Base-by-base conservation (phyloP, 441 rosid species). In the Euphorbia corollata region DNA sequence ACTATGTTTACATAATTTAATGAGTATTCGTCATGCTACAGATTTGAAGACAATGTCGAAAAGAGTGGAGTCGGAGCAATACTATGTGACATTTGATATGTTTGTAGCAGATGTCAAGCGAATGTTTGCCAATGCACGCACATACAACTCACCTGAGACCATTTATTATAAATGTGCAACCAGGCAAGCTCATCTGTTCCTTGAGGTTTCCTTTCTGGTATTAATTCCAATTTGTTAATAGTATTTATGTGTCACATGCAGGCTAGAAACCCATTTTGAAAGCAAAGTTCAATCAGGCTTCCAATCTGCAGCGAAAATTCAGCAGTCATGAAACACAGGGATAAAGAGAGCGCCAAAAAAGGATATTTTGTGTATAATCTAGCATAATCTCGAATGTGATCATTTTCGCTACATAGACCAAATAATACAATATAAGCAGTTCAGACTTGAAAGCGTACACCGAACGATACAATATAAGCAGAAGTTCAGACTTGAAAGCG, bases 11-110 rank as follows among this genome's bases (percentile, higher is more conserved):
- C 47, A 58, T 56, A 68, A 15, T 38, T 63, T 70, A 4, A 60
- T 39, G 38, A 57, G 38, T 59, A 61, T 58, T 48, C 19, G 24
- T 59, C 51, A 50, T 65, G 24, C 70, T 77, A 68, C 85, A 94
- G 99, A 94, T 85, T 75, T 91, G 78, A 91, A 84, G 88, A 91
- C 97, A 20, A 86, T 91, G 86, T 76, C 86, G 0, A 94, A 88
- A 80, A 84, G 98, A 75, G 94, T 91, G 57, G 98, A 91, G 71
- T 87, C 98, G 0, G 99, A 91, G 76, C 97, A 86, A 79, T 94
- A 88, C 71, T 91, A 94, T 50, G 89, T 88, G 53, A 91, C 99
- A 0, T 77, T 94, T n/a, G 99, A 94, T 76, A 94, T 91, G 99
- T 94, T 94, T 78, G 76, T 88, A 34, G 94, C 96, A 18, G 99